Base-by-base conservation (phyloP, 2,329 filamentous ascomycete genomes). In the Juglanconis juglandina region DNA sequence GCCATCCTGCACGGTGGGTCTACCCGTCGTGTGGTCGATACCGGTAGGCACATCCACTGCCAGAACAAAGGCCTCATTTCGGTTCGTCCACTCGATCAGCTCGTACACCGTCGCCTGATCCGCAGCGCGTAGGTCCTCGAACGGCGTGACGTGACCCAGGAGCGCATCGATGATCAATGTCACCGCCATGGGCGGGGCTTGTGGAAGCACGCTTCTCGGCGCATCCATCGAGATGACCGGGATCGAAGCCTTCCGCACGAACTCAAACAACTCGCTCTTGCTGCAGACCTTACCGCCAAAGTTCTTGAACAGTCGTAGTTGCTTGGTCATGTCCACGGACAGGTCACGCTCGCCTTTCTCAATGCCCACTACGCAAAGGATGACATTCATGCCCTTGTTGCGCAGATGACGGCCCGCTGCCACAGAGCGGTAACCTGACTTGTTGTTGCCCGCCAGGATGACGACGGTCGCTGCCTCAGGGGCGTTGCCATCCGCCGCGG, bases 401-500 rank as follows among this genome's bases (percentile, higher is more conserved):
- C 91, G 87, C 8, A 98, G 82, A 72, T 98, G 93, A 4, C 95
- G 86, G 34, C 89, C 92, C 4, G 92, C 92, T 13, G 92, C 90
- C 56, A 98, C 82, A 3, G 92, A 92, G 61, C 94, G 84, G 42
- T 91, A 88, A 44, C 94, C 93, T 1, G 89, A 92, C 66, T 92
- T 92, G 73, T 96, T 94, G 73, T 97, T 98, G n/a, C 95, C 94
- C 0, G 91, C 93, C n/a, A 98, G 81, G 6, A 98, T 85, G 30
- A 96, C 86, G 37, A 86, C 77, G 0, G 80, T 79, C 58, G 70
- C 65, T 34, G 75, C 66, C 5, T 66, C 64, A 39, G n/a, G 58
- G 55, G 62, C 57, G 32, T 46, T 47, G 30, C 48, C 33, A 63
- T 73, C 50, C 68, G 71, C 78, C 53, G 71, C 81, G 51, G 77